Evolutionary conservation across 2,329 filamentous ascomycete genomes (phyloP).

Genomic region (Venturia pyrina): DNA sequence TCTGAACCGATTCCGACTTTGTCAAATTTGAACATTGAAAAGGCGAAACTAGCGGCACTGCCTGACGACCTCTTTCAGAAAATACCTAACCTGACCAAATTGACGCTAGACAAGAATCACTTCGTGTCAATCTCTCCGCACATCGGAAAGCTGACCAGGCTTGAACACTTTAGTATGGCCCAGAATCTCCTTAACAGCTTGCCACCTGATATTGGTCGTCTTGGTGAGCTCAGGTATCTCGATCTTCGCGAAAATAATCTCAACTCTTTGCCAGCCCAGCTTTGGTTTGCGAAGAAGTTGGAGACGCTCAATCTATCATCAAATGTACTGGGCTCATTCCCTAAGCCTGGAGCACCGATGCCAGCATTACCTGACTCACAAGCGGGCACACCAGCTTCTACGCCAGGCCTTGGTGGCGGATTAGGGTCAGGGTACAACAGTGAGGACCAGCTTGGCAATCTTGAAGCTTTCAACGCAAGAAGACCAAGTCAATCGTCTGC

Average conservation of each 20-base stretch:
- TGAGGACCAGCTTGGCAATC: slow-evolving; percentile 63
- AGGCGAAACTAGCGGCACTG: slow-evolving; percentile 81
- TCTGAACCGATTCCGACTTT: slow-evolving; percentile 66
- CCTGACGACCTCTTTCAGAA: slow-evolving; percentile 79
- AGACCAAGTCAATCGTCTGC: slow-evolving; percentile 77
- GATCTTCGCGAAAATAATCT: slow-evolving; percentile 93
- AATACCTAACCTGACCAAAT: slow-evolving; percentile 74
- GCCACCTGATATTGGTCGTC: slow-evolving; percentile 77
- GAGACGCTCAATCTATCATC: slow-evolving; percentile 93
- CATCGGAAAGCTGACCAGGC: slow-evolving; percentile 68
- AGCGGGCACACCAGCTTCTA: slow-evolving; percentile 36
- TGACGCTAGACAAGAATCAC: slow-evolving; percentile 90
- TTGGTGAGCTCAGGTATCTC: slow-evolving; percentile 73
- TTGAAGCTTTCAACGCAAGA: slow-evolving; percentile 54
- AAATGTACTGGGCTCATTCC: slow-evolving; percentile 83
- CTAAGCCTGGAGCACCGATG: slow-evolving; percentile 65
- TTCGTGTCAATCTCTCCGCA: slow-evolving; percentile 82
- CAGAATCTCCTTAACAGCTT: slow-evolving; percentile 80
- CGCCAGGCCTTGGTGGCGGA: slow-evolving; percentile 32
- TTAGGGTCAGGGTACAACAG: slow-evolving; percentile 24
- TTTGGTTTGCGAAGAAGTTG: slow-evolving; percentile 90
- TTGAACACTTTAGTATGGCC: slow-evolving; percentile 90
- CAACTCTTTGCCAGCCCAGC: slow-evolving; percentile 73
- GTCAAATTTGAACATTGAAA: slow-evolving; percentile 79
- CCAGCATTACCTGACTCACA: slow-evolving; percentile 24